A percentile compares a stretch with the other conserved stretches of the same genome.
phyloP scores from a whole-genome alignment of 345 rosid species.

The Lenwebbia sp. region DNA sequence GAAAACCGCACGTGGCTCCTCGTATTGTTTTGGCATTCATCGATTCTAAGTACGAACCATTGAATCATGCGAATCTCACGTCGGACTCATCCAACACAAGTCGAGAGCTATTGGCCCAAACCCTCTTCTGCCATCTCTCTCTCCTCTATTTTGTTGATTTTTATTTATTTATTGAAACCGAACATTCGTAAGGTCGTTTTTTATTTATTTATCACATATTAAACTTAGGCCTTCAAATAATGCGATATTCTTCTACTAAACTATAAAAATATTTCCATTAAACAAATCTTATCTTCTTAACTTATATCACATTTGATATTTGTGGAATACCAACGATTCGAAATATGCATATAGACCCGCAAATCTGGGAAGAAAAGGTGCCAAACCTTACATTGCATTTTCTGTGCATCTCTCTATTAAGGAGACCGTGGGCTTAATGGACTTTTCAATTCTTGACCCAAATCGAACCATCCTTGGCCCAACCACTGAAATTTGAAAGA shows the following conservation, averaged over 20 bases:
- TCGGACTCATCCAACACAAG: too few relatives aligned
- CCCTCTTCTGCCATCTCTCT: neutral
- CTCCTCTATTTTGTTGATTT: neutral
- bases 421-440: neutral
- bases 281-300: neutral
- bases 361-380: neutral
- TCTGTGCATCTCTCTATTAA: accelerated
- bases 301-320: neutral
- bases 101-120: accelerated
- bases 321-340: neutral
- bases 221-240: neutral
- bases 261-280: too few relatives aligned
- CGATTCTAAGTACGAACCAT: neutral
- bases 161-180: neutral
- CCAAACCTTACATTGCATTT: neutral
- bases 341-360: neutral
- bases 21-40: neutral
- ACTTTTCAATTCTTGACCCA: neutral
- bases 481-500: neutral
- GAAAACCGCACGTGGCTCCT: neutral
- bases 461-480: neutral
- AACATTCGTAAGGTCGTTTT: neutral
- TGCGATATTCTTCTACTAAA: neutral
- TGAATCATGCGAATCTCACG: neutral
- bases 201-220: neutral